Conservation (phyloP, 148 eudicot species). For the Rhododendron henanense region DNA sequence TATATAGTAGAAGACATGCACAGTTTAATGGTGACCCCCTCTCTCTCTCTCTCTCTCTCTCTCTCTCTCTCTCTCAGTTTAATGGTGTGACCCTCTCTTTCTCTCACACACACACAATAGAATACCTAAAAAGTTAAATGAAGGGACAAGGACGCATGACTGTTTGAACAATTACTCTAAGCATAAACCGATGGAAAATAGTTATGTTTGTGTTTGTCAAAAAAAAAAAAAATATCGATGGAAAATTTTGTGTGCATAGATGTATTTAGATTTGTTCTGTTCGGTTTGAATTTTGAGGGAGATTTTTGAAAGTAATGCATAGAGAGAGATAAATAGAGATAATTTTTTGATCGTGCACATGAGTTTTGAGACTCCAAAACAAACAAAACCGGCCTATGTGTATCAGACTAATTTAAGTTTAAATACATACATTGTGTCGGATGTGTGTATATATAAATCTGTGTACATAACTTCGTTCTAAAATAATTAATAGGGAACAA, state of each 20-base stretch:
- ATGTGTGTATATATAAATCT: too few relatives aligned
- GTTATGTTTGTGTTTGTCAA: too few relatives aligned
- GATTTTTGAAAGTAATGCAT: too few relatives aligned
- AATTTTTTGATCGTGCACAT: too few relatives aligned
- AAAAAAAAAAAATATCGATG: not conserved
- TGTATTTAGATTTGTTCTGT: too few relatives aligned
- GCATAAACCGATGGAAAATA: not conserved
- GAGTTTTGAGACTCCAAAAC: too few relatives aligned
- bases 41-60: not conserved
- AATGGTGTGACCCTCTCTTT: not conserved
- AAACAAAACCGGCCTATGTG: too few relatives aligned
- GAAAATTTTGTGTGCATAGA: not conserved
- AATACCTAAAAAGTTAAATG: not conserved
- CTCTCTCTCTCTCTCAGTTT: not conserved
- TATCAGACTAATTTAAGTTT: not conserved
- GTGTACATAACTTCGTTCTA: too few relatives aligned
- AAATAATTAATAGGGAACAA: too few relatives aligned
- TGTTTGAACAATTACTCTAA: not conserved
- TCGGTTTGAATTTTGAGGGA: too few relatives aligned
- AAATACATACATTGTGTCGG: too few relatives aligned
- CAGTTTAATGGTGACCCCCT: not conserved
- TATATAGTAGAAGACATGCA: not conserved
- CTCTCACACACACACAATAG: not conserved
- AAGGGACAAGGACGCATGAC: not conserved
- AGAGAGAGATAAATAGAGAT: too few relatives aligned